These are phyloP conservation scores for Lasiosphaeriaceae sp. DNA, from an alignment of 495 filamentous ascomycete genomes.

Conservation along the genomic window DNA sequence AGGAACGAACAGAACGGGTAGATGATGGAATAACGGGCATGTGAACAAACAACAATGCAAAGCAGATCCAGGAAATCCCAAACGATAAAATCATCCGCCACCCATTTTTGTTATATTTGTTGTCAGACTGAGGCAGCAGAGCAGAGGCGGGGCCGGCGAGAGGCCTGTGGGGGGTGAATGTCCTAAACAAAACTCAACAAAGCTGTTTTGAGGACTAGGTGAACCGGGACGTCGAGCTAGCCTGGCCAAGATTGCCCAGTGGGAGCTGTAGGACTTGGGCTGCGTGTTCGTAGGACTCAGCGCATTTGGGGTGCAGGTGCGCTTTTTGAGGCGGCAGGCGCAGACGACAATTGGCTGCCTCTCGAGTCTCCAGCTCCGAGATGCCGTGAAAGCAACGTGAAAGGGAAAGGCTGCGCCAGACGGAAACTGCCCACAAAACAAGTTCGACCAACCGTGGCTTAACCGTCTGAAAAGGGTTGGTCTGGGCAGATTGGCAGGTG, in stretches of 20 bases:
- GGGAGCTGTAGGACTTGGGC: slow-evolving; percentile 13
- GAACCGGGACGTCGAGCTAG: too few relatives aligned
- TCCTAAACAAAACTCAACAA: slow-evolving; percentile 17
- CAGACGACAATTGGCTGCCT: slow-evolving; percentile 25
- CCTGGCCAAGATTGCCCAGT: too few relatives aligned
- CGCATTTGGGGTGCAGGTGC: slow-evolving; percentile 13
- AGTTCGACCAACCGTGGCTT: too few relatives aligned
- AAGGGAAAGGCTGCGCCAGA: slow-evolving; percentile 8
- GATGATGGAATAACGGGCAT: too few relatives aligned
- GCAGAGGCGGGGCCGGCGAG: neutral
- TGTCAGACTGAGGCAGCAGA: slow-evolving; percentile 4
- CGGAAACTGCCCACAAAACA: neutral
- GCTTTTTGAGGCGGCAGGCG: slow-evolving; percentile 10
- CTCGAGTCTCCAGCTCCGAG: slow-evolving; percentile 13
- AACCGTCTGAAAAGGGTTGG: too few relatives aligned
- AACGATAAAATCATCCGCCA: slow-evolving; percentile 27
- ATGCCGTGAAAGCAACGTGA: neutral
- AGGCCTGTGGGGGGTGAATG: slow-evolving; percentile 14
- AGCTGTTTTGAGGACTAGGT: neutral
- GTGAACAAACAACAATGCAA: slow-evolving; percentile 12
- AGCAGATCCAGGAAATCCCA: slow-evolving; percentile 9
- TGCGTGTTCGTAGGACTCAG: slow-evolving; percentile 9
- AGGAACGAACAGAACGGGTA: neutral
- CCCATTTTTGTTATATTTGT: slow-evolving; percentile 32
- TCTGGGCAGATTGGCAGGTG: too few relatives aligned